Percentiles rank a stretch among this genome's conserved stretches.
Conservation (phyloP, 164 flowering plant species). For the Sextonia rubra region DNA sequence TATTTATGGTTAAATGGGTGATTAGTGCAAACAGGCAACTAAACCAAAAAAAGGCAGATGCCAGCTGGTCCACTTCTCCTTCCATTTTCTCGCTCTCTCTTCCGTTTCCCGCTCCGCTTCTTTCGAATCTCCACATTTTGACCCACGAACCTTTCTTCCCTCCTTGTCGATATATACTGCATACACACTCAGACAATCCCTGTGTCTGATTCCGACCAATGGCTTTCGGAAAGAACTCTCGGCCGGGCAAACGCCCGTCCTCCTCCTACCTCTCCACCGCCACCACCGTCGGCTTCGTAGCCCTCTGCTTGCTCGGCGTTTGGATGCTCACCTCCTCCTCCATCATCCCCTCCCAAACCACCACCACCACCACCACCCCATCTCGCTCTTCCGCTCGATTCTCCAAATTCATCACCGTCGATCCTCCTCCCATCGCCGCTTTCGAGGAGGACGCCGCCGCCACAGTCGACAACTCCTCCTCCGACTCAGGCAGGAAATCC, state of each 20-base stretch:
- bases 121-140: no score
- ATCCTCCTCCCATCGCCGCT: constrained; percentile 3
- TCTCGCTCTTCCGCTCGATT: background rate
- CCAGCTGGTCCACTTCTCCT: no score
- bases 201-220: constrained; percentile 9
- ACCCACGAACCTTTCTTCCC: no score
- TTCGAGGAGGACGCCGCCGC: background rate
- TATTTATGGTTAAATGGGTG: no score
- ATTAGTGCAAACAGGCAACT: no score
- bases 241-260: constrained; percentile 40
- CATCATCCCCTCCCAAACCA: constrained; percentile 20
- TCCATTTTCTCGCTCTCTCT: no score
- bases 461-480: background rate
- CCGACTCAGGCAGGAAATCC: background rate
- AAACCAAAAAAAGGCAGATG: no score
- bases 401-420: background rate
- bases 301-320: constrained; percentile 52
- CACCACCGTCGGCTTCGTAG: constrained; percentile 47
- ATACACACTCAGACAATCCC: no score
- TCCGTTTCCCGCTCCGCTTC: no score
- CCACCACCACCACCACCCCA: background rate
- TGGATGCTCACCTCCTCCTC: constrained; percentile 70
- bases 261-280: constrained; percentile 51
- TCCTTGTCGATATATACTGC: no score
- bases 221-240: constrained; percentile 34